Evolutionary conservation across 2,329 filamentous ascomycete genomes (phyloP).

Genomic region (Elsinoe perseae): DNA sequence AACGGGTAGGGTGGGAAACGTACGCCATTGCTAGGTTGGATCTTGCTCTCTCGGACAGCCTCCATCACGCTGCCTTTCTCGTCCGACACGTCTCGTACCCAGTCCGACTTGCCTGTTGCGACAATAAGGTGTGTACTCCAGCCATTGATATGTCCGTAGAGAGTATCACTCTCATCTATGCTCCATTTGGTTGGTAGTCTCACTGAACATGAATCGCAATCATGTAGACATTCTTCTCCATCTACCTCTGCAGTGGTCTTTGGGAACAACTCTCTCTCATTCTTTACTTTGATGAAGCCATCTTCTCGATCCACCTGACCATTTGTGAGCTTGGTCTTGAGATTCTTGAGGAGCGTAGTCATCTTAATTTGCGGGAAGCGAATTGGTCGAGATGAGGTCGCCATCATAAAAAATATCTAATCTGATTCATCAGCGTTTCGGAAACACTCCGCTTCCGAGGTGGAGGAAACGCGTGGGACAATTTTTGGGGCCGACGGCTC

Average conservation of each 20-base stretch:
- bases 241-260: constrained; percentile 68
- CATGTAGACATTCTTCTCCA: constrained; percentile 80
- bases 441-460: constrained; percentile 4
- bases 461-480: constrained; percentile 8
- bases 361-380: constrained; percentile 20
- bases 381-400: neutral
- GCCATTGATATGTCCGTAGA: constrained; percentile 79
- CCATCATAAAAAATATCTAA: constrained; percentile 7
- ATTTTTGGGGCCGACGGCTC: too few relatives aligned
- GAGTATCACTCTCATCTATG: constrained; percentile 65
- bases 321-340: constrained; percentile 23
- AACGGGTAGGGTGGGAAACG: constrained; percentile 29
- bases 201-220: constrained; percentile 74
- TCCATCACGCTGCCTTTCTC: constrained; percentile 61
- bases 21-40: constrained; percentile 61
- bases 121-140: constrained; percentile 88
- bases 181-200: constrained; percentile 66
- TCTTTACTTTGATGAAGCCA: constrained; percentile 42
- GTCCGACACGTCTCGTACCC: constrained; percentile 80
- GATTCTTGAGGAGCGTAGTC: constrained; percentile 22
- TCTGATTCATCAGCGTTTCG: constrained; percentile 12
- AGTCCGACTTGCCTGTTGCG: constrained; percentile 92
- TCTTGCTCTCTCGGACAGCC: constrained; percentile 43
- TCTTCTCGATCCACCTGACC: constrained; percentile 22
- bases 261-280: constrained; percentile 57